phyloP scores from a whole-genome alignment of 192 early-diverging fungal species.

The Linnemannia schmuckeri region DNA sequence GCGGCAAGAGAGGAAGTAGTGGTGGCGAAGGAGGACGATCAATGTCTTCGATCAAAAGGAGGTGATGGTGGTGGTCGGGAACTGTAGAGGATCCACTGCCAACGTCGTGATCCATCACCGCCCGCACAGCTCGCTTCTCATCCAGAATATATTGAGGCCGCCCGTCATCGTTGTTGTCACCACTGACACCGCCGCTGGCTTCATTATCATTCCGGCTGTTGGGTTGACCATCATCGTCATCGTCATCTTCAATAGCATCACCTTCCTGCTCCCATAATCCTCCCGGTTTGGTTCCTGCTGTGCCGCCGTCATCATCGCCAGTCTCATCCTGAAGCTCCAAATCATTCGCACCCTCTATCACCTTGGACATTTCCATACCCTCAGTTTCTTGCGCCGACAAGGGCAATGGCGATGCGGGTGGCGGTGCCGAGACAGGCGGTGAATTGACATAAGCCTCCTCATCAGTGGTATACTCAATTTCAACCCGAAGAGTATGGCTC shows the following conservation, averaged over 20 bases:
- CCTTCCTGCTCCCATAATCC: slow-evolving; percentile 29
- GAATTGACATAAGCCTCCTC: slow-evolving; percentile 35
- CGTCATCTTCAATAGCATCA: slow-evolving; percentile 16
- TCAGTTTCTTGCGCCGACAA: background rate
- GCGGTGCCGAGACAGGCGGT: slow-evolving; percentile 18
- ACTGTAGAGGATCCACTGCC: slow-evolving; percentile 17
- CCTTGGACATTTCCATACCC: background rate
- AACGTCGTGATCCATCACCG: slow-evolving; percentile 2
- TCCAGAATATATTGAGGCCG: background rate
- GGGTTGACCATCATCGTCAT: background rate
- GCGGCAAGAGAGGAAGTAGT: background rate
- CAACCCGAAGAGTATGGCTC: slow-evolving; percentile 39
- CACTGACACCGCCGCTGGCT: background rate
- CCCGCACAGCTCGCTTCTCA: slow-evolving; percentile 20
- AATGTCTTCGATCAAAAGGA: background rate
- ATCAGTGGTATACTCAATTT: slow-evolving; percentile 48
- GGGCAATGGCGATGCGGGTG: background rate
- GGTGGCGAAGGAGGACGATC: slow-evolving; percentile 1
- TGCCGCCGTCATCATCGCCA: background rate
- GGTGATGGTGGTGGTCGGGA: slow-evolving; percentile 1
- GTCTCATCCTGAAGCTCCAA: background rate
- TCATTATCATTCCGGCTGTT: background rate
- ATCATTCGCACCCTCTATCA: background rate
- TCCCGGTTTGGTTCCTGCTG: background rate
- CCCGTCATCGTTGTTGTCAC: background rate